Evolutionary conservation across 2,329 filamentous ascomycete genomes (phyloP).

Genomic region (Pseudocercospora eumusae): DNA sequence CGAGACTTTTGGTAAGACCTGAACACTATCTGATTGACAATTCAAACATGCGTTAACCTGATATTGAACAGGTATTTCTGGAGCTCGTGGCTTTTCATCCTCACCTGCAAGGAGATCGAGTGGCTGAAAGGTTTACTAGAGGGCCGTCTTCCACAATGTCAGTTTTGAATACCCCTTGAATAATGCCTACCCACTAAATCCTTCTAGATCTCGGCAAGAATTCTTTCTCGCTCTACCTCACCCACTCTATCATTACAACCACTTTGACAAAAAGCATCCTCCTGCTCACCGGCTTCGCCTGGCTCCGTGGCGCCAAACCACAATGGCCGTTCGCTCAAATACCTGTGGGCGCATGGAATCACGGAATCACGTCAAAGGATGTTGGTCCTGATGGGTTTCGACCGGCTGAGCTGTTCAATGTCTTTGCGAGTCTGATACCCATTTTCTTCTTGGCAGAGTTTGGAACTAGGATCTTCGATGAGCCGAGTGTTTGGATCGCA

Average conservation of each 20-base stretch:
- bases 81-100: slow-evolving; percentile 48
- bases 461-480: slow-evolving; percentile 28
- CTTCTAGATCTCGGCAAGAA: slow-evolving; percentile 56
- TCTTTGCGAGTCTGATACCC: slow-evolving; percentile 22
- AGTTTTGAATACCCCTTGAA: background rate
- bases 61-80: slow-evolving; percentile 53
- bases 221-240: slow-evolving; percentile 63
- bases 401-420: slow-evolving; percentile 23
- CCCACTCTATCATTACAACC: slow-evolving; percentile 63
- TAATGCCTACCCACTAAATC: background rate
- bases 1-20: slow-evolving; percentile 18
- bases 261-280: slow-evolving; percentile 54
- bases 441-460: slow-evolving; percentile 30
- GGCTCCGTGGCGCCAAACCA: slow-evolving; percentile 18
- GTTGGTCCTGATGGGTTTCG: slow-evolving; percentile 22
- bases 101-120: slow-evolving; percentile 25
- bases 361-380: slow-evolving; percentile 18
- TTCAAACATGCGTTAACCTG: background rate
- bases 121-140: slow-evolving; percentile 28
- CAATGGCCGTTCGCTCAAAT: slow-evolving; percentile 19
- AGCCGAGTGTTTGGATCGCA: slow-evolving; percentile 23
- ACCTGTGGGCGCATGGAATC: slow-evolving; percentile 10
- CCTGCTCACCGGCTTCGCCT: slow-evolving; percentile 23
- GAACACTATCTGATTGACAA: background rate
- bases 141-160: slow-evolving; percentile 24